Evolutionary conservation across 495 filamentous ascomycete genomes (phyloP).

Genomic region (Tetracladium marchalianum): DNA sequence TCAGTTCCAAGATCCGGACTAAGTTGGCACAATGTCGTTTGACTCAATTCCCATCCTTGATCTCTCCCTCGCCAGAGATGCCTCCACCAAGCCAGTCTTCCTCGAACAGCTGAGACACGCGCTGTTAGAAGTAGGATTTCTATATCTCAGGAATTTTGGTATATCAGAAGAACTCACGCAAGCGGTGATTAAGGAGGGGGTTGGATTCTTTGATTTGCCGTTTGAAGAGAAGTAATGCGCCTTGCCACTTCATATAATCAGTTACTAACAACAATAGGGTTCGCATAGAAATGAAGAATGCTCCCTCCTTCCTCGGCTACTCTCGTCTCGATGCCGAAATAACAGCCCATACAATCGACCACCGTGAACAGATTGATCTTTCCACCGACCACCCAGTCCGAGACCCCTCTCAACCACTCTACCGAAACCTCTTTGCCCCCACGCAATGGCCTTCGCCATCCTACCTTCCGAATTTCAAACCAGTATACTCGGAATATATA

Average conservation of each 20-base stretch:
- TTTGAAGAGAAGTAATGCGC: conserved; percentile 56
- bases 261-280: conserved; percentile 32
- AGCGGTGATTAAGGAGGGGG: conserved; percentile 57
- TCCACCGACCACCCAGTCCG: conserved; percentile 66
- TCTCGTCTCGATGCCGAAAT: conserved; percentile 52
- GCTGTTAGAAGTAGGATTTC: conserved; percentile 83
- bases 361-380: conserved; percentile 88
- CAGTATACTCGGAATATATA: conserved; percentile 66
- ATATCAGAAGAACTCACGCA: conserved; percentile 56
- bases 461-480: conserved; percentile 62
- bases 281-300: conserved; percentile 85
- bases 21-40: conserved; percentile 40
- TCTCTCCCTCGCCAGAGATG: conserved; percentile 50
- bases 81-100: conserved; percentile 66
- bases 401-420: conserved; percentile 51
- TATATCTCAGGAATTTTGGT: conserved; percentile 82
- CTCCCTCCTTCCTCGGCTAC: conserved; percentile 53
- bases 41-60: conserved; percentile 73
- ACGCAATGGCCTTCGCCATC: conserved; percentile 79
- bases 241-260: background rate
- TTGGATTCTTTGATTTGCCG: conserved; percentile 73
- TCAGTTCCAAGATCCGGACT: background rate
- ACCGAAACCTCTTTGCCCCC: conserved; percentile 72
- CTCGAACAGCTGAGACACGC: conserved; percentile 64
- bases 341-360: conserved; percentile 48